Evolutionary conservation across 176 grass and related monocot genomes (phyloP), one percentile per base, ranked within the genome.

Genomic region (Secale cereale): DNA sequence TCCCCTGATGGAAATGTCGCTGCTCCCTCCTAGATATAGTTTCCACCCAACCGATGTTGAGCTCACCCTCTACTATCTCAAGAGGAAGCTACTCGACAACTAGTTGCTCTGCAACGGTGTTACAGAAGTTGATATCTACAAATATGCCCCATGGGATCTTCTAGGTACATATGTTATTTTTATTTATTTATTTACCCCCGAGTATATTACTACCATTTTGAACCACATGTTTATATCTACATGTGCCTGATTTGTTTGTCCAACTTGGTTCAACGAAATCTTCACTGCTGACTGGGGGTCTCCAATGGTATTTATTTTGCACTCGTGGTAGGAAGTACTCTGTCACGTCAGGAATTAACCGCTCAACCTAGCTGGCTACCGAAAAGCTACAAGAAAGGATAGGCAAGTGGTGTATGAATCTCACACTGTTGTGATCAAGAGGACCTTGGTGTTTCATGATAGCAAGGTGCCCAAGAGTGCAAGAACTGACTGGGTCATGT

Each of bases 401-500:
- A 89, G 87, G 50, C 48, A 80, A 14, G 85, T 98, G 30, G 52
- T 93, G 39, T 88, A 93, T 78, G 91, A 93, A 59, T 86, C 87
- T 19, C 89, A 31, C 63, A 85, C 84, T 81, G 85, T 95, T 74
- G 95, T 92, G 67, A 93, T 90, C 87, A 98, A 92, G 83, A 95
- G 90, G 77, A 93, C 87, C 80, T 79, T 98, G 78, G 88, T 98
- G 45, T 98, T 98, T 72, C 95, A 98, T 77, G 35, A 65, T 82
- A 93, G 91, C 65, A 98, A 95, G 89, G 78, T 87, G 75, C 93
- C 89, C 64, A 79, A 75, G 73, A 93, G 93, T 64, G 68, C 80
- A 50, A 93, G 95, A 86, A 98, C 95, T 84, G 83, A 98, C 67
- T 95, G 89, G 95, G 88, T 95, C 45, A 98, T 95, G 95, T 90